Conservation (phyloP, 2,329 filamentous ascomycete genomes). For the Penicillium sp. region DNA sequence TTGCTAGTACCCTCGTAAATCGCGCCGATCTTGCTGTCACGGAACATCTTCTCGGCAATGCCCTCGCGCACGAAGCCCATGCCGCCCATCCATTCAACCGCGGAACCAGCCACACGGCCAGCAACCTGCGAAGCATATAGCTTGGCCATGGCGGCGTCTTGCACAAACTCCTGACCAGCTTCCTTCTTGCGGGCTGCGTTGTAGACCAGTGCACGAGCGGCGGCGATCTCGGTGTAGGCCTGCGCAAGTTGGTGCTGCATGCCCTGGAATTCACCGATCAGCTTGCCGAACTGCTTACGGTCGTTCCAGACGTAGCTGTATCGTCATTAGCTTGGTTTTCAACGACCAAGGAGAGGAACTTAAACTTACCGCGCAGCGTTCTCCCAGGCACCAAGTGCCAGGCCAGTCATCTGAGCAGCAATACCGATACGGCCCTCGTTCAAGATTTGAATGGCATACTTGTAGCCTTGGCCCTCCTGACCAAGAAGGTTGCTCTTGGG, state of each 20-base stretch:
- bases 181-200: slow-evolving; percentile 98
- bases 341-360: slow-evolving; percentile 24
- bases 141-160: slow-evolving; percentile 97
- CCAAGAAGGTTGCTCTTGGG: slow-evolving; percentile 85
- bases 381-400: slow-evolving; percentile 90
- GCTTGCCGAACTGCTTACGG: slow-evolving; percentile 88
- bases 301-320: slow-evolving; percentile 91
- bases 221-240: slow-evolving; percentile 86
- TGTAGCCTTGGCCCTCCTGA: slow-evolving; percentile 87
- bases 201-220: slow-evolving; percentile 86
- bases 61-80: slow-evolving; percentile 98
- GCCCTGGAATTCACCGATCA: slow-evolving; percentile 94
- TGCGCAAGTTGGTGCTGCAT: slow-evolving; percentile 99
- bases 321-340: slow-evolving; percentile 5
- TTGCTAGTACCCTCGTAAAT: slow-evolving; percentile 84
- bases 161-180: slow-evolving; percentile 88
- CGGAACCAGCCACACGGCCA: slow-evolving; percentile 73
- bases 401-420: slow-evolving; percentile 95
- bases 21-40: slow-evolving; percentile 96
- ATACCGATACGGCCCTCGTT: slow-evolving; percentile 98
- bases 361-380: slow-evolving; percentile 72
- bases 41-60: slow-evolving; percentile 94
- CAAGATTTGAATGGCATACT: slow-evolving; percentile 88
- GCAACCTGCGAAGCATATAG: slow-evolving; percentile 91
- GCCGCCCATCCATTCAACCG: slow-evolving; percentile 98